These are phyloP conservation scores for Cytospora piceicola DNA, from an alignment of 2,329 filamentous ascomycete species.

Conservation along the genomic window DNA sequence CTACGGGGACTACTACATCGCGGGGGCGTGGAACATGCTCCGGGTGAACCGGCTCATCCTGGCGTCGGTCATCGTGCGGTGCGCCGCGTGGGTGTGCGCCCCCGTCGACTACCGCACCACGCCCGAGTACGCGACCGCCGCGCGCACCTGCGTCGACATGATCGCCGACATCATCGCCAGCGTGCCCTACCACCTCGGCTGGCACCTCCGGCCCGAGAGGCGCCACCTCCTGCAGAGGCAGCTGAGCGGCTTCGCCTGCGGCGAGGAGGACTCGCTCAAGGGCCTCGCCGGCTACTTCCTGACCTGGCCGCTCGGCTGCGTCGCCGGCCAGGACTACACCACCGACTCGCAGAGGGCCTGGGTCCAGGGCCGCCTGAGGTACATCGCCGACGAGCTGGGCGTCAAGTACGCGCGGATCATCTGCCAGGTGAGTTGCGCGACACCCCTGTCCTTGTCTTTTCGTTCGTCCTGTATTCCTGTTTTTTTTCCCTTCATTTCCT, in stretches of 20 bases:
- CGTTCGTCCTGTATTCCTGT: conserved; percentile 7
- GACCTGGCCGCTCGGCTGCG: conserved; percentile 61
- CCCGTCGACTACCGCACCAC: conserved; percentile 67
- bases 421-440: conserved; percentile 52
- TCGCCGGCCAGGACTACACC: conserved; percentile 60
- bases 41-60: conserved; percentile 59
- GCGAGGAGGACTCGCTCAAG: conserved; percentile 54
- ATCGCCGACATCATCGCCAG: conserved; percentile 64
- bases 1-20: conserved; percentile 62
- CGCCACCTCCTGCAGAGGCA: conserved; percentile 46
- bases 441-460: no score
- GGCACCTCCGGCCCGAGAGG: conserved; percentile 51
- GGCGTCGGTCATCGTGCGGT: conserved; percentile 59
- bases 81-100: conserved; percentile 62
- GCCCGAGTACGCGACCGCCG: conserved; percentile 61
- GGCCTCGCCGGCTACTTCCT: conserved; percentile 62
- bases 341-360: conserved; percentile 63
- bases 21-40: conserved; percentile 61
- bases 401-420: conserved; percentile 62
- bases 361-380: conserved; percentile 56
- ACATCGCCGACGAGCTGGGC: conserved; percentile 60
- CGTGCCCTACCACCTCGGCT: conserved; percentile 65
- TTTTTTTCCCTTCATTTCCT: not conserved
- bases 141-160: conserved; percentile 53
- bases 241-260: conserved; percentile 53